A percentile compares a stretch with the other conserved stretches of the same genome.
Evolutionary conservation across 75 land plant genomes (phyloP).

Genomic region (Chamaecyparis obtusa): DNA sequence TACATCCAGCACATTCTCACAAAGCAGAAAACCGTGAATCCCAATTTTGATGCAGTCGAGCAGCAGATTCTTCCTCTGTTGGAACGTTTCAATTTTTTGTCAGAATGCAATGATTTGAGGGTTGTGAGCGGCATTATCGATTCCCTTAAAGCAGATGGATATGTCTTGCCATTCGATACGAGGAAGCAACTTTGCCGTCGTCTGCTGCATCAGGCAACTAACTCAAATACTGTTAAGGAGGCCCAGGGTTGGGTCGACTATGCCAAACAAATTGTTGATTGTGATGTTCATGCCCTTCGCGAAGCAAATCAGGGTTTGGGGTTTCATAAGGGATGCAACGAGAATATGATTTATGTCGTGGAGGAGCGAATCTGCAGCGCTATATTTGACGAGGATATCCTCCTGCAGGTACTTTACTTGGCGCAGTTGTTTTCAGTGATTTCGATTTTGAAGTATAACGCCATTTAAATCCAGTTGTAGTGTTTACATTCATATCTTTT

Average conservation of each 20-base stretch:
- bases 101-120: constrained; percentile 19
- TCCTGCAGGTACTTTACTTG: constrained; percentile 11
- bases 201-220: constrained; percentile 7
- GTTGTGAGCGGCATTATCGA: constrained; percentile 10
- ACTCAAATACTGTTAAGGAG: neutral
- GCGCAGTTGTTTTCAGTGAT: neutral
- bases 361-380: constrained; percentile 24
- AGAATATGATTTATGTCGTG: constrained; percentile 20
- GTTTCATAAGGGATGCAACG: neutral
- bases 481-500: neutral
- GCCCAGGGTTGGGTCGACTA: constrained; percentile 16
- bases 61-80: constrained; percentile 18
- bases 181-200: neutral
- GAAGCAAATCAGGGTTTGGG: constrained; percentile 12
- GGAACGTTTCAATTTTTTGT: constrained; percentile 20
- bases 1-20: constrained; percentile 6
- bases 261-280: constrained; percentile 15
- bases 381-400: constrained; percentile 12
- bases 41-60: constrained; percentile 9
- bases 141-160: constrained; percentile 6
- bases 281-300: constrained; percentile 6
- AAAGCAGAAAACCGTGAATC: neutral
- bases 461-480: neutral
- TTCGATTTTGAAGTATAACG: neutral
- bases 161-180: constrained; percentile 13